Conservation (phyloP, 2,329 filamentous ascomycete species). For the Bipolaris sorokiniana region DNA sequence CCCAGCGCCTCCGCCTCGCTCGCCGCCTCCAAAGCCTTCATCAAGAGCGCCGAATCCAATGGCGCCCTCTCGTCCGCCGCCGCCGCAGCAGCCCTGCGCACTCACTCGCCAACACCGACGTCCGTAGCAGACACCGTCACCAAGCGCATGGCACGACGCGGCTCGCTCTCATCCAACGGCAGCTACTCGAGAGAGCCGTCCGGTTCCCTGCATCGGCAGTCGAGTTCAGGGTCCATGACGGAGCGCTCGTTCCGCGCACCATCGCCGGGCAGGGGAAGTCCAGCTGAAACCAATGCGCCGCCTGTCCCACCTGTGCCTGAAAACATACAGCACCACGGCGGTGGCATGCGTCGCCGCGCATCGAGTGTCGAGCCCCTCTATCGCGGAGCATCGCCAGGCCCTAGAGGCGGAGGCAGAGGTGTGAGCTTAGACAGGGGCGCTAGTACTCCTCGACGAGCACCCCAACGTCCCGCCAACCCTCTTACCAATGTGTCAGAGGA, state of each 20-base stretch:
- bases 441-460: constrained; percentile 29
- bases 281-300: constrained; percentile 60
- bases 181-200: constrained; percentile 53
- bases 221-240: constrained; percentile 80
- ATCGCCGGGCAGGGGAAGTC: constrained; percentile 54
- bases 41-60: constrained; percentile 68
- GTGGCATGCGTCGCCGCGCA: constrained; percentile 44
- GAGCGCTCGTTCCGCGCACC: constrained; percentile 85
- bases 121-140: constrained; percentile 84
- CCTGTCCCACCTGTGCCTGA: constrained; percentile 78
- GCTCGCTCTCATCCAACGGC: constrained; percentile 72
- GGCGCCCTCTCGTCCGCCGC: constrained; percentile 80
- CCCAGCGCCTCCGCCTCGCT: constrained; percentile 76
- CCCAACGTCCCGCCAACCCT: constrained; percentile 37
- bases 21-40: constrained; percentile 81
- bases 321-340: constrained; percentile 44
- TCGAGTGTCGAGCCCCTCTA: constrained; percentile 59
- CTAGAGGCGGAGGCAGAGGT: constrained; percentile 45
- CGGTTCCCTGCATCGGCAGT: constrained; percentile 53
- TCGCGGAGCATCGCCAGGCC: constrained; percentile 55
- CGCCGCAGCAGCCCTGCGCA: constrained; percentile 82
- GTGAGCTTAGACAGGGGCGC: constrained; percentile 51
- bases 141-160: constrained; percentile 78
- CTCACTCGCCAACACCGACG: constrained; percentile 77
- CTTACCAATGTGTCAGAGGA: constrained; percentile 53